Evolutionary conservation across 2,329 filamentous ascomycete species (phyloP).

Genomic region (Colletotrichum acutatum): DNA sequence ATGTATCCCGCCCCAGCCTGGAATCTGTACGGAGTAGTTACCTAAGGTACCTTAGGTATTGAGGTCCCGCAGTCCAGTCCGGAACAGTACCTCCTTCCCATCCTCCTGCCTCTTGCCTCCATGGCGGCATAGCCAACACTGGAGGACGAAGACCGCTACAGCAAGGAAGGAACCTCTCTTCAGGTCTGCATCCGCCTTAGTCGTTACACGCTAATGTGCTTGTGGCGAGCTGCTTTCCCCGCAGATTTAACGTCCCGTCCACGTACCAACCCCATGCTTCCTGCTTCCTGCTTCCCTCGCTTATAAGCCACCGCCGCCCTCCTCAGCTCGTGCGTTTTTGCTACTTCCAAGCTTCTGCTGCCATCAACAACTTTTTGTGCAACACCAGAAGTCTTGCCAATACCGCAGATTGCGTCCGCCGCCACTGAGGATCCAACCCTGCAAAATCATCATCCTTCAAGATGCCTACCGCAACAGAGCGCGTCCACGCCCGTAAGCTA

Average conservation of each 20-base stretch:
- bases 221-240: slow-evolving; percentile 34
- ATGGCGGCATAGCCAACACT: not conserved
- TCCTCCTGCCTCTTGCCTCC: no score
- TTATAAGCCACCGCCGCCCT: slow-evolving; percentile 23
- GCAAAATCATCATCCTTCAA: not conserved
- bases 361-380: not conserved
- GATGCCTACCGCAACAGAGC: slow-evolving; percentile 33
- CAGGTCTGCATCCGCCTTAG: slow-evolving; percentile 3
- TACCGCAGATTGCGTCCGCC: not conserved
- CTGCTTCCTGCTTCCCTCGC: slow-evolving; percentile 1
- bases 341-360: slow-evolving; percentile 13
- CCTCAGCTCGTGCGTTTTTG: slow-evolving; percentile 4
- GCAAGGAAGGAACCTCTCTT: slow-evolving; percentile 16
- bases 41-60: no score
- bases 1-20: not conserved
- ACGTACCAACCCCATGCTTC: slow-evolving; percentile 15
- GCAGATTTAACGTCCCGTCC: slow-evolving; percentile 28
- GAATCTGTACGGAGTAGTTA: not conserved
- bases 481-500: slow-evolving; percentile 31
- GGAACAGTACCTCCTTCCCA: not conserved
- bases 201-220: slow-evolving; percentile 32
- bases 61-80: not conserved
- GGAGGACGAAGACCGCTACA: not conserved
- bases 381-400: not conserved
- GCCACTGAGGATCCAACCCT: not conserved